A percentile compares a stretch with the other conserved stretches of the same genome.
These are phyloP conservation scores for Candida succiphila DNA, from an alignment of 805 yeast genomes.

Conservation along the genomic window DNA sequence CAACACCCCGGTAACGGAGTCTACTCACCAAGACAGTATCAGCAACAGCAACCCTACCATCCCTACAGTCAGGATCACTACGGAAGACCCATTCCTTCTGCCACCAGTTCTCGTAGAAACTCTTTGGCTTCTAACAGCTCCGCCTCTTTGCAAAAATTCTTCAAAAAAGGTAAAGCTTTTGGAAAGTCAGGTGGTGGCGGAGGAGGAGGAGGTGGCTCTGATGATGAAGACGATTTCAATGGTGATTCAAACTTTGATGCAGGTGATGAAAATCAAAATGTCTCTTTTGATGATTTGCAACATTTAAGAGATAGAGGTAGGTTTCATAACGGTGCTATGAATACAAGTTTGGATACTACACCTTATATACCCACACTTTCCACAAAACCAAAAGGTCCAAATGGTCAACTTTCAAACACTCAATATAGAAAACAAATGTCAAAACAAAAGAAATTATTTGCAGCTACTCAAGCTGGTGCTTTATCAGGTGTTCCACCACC, in stretches of 20 bases:
- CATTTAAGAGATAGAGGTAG: conserved; percentile 60
- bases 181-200: conserved; percentile 16
- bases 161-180: conserved; percentile 26
- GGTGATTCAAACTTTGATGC: conserved; percentile 14
- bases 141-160: conserved; percentile 27
- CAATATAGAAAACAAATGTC: conserved; percentile 66
- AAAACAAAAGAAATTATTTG: conserved; percentile 51
- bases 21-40: no score
- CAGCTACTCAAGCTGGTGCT: conserved; percentile 3
- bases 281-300: conserved; percentile 57
- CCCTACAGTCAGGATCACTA: not conserved
- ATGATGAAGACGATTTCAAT: conserved; percentile 16
- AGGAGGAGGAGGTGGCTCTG: conserved; percentile 18
- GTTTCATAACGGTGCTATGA: conserved; percentile 36
- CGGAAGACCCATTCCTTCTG: no score
- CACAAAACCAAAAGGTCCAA: conserved; percentile 18
- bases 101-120: conserved; percentile 12
- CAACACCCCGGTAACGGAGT: no score
- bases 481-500: not conserved
- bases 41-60: not conserved
- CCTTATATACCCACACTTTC: conserved; percentile 69
- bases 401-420: conserved; percentile 32
- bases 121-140: conserved; percentile 19
- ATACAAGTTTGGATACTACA: conserved; percentile 39
- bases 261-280: conserved; percentile 26